Conservation (phyloP, 139 green algal species). For the Axilococcus clingmanii region DNA sequence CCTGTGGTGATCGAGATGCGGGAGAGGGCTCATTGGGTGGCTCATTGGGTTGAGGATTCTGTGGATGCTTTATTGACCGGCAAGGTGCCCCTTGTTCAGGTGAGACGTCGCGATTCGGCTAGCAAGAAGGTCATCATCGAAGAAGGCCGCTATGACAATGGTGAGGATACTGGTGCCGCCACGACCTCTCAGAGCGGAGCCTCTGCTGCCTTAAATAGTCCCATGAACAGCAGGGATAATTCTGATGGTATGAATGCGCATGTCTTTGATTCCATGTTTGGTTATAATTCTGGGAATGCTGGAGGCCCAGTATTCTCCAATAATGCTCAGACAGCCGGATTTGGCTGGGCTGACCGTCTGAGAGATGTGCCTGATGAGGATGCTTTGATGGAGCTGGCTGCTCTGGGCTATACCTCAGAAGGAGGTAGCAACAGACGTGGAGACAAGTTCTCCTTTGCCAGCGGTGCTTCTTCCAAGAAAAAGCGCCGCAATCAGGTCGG, state of each 20-base stretch:
- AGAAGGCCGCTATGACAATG: slow-evolving; percentile 29
- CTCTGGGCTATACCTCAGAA: slow-evolving; percentile 22
- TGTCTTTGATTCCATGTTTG: slow-evolving; percentile 37
- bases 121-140: slow-evolving; percentile 20
- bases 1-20: slow-evolving; percentile 95
- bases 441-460: slow-evolving; percentile 5
- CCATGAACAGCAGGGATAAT: neutral
- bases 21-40: slow-evolving; percentile 75
- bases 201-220: neutral
- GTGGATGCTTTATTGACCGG: slow-evolving; percentile 75
- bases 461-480: slow-evolving; percentile 5
- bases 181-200: neutral
- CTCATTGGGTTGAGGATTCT: slow-evolving; percentile 69
- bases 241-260: slow-evolving; percentile 10
- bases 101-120: slow-evolving; percentile 27
- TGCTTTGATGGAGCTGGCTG: slow-evolving; percentile 22
- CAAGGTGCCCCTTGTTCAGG: slow-evolving; percentile 66
- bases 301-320: slow-evolving; percentile 4
- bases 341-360: slow-evolving; percentile 45
- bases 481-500: slow-evolving; percentile 17
- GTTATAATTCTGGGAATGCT: slow-evolving; percentile 13
- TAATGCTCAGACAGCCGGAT: slow-evolving; percentile 3
- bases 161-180: neutral
- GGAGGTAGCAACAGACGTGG: neutral
- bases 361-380: slow-evolving; percentile 43